These are phyloP conservation scores for Dalbergia oliveri DNA, from an alignment of 306 rosid genomes.

Conservation along the genomic window DNA sequence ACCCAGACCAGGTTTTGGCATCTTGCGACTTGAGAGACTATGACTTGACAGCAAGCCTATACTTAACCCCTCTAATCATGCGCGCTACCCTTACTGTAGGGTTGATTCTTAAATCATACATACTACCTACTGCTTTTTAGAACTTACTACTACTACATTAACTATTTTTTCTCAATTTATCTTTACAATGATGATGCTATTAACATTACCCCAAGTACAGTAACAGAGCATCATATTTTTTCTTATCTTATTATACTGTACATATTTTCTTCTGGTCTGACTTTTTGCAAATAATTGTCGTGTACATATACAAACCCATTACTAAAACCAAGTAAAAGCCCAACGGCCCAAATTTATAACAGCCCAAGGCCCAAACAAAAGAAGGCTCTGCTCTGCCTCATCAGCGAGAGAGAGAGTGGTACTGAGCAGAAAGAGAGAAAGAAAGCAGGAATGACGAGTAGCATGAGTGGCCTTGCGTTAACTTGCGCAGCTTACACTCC, in stretches of 20 bases:
- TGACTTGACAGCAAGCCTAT: not conserved
- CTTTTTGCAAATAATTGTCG: no score
- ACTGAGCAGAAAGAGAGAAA: not conserved
- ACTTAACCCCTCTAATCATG: not conserved
- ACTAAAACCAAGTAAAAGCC: no score
- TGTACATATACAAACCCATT: no score
- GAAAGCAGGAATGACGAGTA: constrained; percentile 28
- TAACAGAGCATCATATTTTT: no score
- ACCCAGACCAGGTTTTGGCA: not conserved
- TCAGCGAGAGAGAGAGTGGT: not conserved
- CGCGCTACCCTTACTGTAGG: not conserved
- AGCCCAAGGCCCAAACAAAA: not conserved
- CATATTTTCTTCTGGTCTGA: no score
- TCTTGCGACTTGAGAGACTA: not conserved
- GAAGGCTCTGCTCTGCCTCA: no score
- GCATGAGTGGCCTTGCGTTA: constrained; percentile 62
- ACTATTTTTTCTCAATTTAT: not conserved
- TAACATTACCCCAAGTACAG: no score
- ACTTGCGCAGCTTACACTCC: constrained; percentile 53
- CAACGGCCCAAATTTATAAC: no score
- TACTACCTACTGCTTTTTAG: not conserved
- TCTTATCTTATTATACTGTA: no score
- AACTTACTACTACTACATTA: no score
- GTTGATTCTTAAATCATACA: not conserved
- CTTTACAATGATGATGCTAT: no score